phyloP scores from a whole-genome alignment of 129 eudicot genomes.

The Helianthus tuberosus region DNA sequence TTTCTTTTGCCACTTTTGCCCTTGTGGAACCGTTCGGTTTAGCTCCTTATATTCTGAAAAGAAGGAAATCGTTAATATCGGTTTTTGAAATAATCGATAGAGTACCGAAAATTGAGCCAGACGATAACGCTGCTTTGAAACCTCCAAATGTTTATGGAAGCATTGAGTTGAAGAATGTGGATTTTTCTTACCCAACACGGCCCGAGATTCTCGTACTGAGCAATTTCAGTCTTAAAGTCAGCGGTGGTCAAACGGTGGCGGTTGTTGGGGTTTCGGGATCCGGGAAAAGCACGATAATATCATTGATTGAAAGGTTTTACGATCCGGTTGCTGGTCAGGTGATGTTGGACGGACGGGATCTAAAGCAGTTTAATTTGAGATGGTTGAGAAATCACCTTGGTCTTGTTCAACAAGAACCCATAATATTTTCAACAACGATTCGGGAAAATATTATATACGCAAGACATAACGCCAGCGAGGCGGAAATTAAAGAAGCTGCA shows the following conservation, averaged over 20 bases:
- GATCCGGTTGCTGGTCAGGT: slow-evolving; percentile 97
- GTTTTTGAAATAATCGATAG: slow-evolving; percentile 93
- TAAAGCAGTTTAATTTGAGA: slow-evolving; percentile 75
- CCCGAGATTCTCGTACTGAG: slow-evolving; percentile 87
- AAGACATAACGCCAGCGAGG: slow-evolving; percentile 95
- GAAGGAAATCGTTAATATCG: slow-evolving; percentile 81
- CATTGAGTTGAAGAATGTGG: slow-evolving; percentile 84
- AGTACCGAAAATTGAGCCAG: slow-evolving; percentile 87
- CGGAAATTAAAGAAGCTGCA: slow-evolving; percentile 96
- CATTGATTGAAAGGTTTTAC: slow-evolving; percentile 83
- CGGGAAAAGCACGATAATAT: slow-evolving; percentile 94
- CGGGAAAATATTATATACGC: slow-evolving; percentile 94
- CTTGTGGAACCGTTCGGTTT: slow-evolving; percentile 97
- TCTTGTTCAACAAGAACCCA: slow-evolving; percentile 95
- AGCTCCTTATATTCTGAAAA: slow-evolving; percentile 93
- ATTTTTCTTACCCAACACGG: slow-evolving; percentile 87
- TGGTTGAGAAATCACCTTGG: slow-evolving; percentile 96
- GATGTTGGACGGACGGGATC: slow-evolving; percentile 77
- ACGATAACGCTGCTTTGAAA: slow-evolving; percentile 76
- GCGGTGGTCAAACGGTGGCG: slow-evolving; percentile 95
- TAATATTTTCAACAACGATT: slow-evolving; percentile 87
- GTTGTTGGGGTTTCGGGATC: slow-evolving; percentile 99
- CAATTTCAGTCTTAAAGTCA: slow-evolving; percentile 87
- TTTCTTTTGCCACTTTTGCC: slow-evolving; percentile 95
- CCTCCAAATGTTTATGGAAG: slow-evolving; percentile 97